Evolutionary conservation across 2,329 filamentous ascomycete genomes (phyloP).

Genomic region (Diplodia seriata): DNA sequence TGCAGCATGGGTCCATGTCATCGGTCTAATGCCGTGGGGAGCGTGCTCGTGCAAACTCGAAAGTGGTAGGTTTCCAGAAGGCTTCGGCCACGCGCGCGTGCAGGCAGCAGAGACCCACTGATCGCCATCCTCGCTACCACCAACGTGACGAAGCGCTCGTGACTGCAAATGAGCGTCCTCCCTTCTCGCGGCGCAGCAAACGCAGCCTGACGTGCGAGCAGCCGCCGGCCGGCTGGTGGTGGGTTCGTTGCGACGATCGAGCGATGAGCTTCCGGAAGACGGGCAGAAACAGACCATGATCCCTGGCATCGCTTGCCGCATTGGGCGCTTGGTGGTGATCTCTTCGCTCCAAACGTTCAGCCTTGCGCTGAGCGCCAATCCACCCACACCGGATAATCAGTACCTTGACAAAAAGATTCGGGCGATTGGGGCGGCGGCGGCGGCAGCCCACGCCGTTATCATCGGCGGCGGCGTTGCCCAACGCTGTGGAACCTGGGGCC

Average conservation of each 20-base stretch:
- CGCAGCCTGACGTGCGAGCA: slow-evolving; percentile 52
- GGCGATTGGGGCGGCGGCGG: not conserved
- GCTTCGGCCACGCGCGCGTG: not conserved
- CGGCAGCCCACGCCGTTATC: not conserved
- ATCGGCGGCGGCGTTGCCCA: slow-evolving; percentile 7
- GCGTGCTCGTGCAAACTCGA: not conserved
- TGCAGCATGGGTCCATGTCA: too few relatives aligned
- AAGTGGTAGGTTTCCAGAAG: slow-evolving; percentile 8
- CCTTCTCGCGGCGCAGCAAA: slow-evolving; percentile 7
- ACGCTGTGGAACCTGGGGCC: slow-evolving; percentile 6
- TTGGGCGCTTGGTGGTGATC: not conserved
- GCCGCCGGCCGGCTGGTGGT: too few relatives aligned
- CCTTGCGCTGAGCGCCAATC: slow-evolving; percentile 6
- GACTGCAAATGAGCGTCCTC: too few relatives aligned
- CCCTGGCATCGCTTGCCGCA: not conserved
- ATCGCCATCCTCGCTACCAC: not conserved
- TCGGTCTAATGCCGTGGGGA: not conserved
- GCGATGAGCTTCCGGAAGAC: slow-evolving; percentile 4
- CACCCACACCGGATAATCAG: slow-evolving; percentile 14
- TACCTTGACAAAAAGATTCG: slow-evolving; percentile 3
- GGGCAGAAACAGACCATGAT: too few relatives aligned
- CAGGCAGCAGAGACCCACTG: slow-evolving; percentile 19
- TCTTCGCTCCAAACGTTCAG: slow-evolving; percentile 1
- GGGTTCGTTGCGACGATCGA: not conserved
- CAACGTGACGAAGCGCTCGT: not conserved